phyloP scores from a whole-genome alignment of 306 rosid species.

The Cicer chorassanicum region DNA sequence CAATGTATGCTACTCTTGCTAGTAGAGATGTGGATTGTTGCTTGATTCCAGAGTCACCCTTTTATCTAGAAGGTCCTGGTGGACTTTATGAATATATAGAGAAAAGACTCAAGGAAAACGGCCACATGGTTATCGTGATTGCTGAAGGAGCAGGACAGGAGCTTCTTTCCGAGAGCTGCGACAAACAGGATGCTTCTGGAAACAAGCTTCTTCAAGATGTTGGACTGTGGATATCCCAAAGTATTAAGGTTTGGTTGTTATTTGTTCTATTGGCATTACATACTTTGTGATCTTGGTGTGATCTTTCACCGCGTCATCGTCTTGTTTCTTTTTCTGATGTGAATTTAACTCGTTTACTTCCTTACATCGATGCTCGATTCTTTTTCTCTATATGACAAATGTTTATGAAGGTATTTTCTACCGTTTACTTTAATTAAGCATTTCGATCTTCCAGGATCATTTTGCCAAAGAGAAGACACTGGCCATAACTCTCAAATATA shows the following conservation, averaged over 20 bases:
- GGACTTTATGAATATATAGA: constrained; percentile 84
- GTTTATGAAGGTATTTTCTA: constrained; percentile 8
- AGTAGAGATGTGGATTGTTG: constrained; percentile 98
- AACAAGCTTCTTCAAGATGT: constrained; percentile 92
- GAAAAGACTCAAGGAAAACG: constrained; percentile 76
- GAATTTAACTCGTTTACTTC: constrained; percentile 18
- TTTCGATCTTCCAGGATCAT: constrained; percentile 68
- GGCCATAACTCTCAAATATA: constrained; percentile 81
- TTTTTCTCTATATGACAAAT: neutral
- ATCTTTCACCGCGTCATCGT: neutral
- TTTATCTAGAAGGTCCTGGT: constrained; percentile 91
- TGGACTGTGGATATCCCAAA: constrained; percentile 87
- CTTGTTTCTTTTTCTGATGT: constrained; percentile 20
- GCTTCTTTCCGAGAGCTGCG: constrained; percentile 64
- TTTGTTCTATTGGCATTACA: constrained; percentile 22
- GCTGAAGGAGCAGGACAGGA: constrained; percentile 99
- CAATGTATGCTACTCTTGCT: constrained; percentile 96
- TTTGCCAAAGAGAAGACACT: constrained; percentile 57
- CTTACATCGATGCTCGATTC: neutral
- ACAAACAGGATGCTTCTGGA: constrained; percentile 83
- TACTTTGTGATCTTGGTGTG: too few relatives aligned
- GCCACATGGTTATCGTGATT: constrained; percentile 93
- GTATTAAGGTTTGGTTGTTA: constrained; percentile 63
- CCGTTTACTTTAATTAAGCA: neutral
- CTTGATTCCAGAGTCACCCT: constrained; percentile 95